Conservation (phyloP, 441 rosid species). For the Eutrema salsugineum region DNA sequence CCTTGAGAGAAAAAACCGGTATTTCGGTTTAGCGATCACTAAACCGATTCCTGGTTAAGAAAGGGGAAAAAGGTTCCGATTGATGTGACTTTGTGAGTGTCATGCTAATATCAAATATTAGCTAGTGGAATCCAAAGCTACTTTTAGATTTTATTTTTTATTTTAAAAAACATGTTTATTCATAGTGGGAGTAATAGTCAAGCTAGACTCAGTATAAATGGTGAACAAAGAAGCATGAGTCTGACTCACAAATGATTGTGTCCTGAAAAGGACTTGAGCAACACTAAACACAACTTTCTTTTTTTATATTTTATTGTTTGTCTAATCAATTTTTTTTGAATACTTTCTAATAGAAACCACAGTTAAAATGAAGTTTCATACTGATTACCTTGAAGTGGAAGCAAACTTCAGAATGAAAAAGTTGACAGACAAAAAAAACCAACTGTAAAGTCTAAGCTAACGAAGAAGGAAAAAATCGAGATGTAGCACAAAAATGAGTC, state of each 20-base stretch:
- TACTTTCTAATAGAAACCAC: background rate
- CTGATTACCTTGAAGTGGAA: no score
- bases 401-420: no score
- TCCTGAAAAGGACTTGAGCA: background rate
- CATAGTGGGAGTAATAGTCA: background rate
- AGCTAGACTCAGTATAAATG: background rate
- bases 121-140: conserved; percentile 27
- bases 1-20: background rate
- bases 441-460: background rate
- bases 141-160: conserved; percentile 7
- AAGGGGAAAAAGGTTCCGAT: background rate
- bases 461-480: background rate
- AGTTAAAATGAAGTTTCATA: background rate
- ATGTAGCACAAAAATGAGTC: background rate
- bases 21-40: background rate
- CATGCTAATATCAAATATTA: background rate
- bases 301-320: background rate
- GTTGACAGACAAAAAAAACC: background rate
- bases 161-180: background rate
- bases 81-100: conserved; percentile 1
- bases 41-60: conserved; percentile 1
- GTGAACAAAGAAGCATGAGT: conserved; percentile 6
- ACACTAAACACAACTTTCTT: background rate
- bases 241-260: conserved; percentile 2
- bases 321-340: background rate